phyloP scores from a whole-genome alignment of 2,329 filamentous ascomycete species.

The Dryadomyces quercivorus region DNA sequence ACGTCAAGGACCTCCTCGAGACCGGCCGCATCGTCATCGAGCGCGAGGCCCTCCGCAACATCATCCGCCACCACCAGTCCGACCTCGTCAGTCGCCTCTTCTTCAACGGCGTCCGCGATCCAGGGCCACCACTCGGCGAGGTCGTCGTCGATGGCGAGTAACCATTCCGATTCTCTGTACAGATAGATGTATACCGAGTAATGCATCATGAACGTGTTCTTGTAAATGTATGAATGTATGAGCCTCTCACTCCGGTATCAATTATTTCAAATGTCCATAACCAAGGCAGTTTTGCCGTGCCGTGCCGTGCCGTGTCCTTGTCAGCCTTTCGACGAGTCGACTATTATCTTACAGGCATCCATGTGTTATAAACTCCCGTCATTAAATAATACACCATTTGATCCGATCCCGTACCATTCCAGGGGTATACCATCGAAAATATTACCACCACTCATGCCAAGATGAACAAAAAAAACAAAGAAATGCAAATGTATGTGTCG shows the following conservation, averaged over 20 bases:
- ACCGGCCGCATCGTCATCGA: conserved; percentile 79
- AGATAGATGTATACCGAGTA: too few relatives aligned
- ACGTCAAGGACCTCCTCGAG: conserved; percentile 90
- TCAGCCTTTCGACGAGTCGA: too few relatives aligned
- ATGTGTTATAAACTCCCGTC: neutral
- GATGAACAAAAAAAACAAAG: neutral
- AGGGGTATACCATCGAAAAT: neutral
- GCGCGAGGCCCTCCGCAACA: conserved; percentile 60
- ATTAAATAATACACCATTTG: neutral
- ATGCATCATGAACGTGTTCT: too few relatives aligned
- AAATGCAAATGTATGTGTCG: neutral
- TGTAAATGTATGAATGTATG: too few relatives aligned
- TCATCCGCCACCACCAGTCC: conserved; percentile 61
- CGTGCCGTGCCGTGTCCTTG: neutral
- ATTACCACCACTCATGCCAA: neutral
- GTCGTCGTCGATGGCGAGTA: conserved; percentile 18
- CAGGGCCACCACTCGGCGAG: conserved; percentile 24
- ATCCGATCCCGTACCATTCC: neutral
- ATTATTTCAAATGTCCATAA: neutral
- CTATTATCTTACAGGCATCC: too few relatives aligned
- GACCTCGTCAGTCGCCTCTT: conserved; percentile 43
- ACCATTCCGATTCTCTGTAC: neutral
- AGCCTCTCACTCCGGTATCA: neutral
- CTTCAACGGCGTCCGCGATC: conserved; percentile 26
- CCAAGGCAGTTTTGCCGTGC: neutral